Base-by-base conservation (phyloP, 2,329 filamentous ascomycete species). In the Mollisiaceae sp. region DNA sequence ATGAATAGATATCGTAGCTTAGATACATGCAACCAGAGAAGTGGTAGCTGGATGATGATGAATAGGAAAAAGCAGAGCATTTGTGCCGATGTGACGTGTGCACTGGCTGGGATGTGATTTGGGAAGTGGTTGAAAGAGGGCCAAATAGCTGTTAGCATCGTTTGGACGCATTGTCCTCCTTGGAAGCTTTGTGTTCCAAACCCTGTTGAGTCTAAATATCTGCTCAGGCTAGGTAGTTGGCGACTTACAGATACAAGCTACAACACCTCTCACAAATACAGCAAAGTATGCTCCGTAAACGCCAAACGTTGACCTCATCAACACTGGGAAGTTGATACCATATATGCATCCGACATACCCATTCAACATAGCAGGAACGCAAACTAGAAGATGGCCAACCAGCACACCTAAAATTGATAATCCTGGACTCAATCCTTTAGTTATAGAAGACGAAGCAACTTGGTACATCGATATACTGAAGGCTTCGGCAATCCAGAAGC, bases 381-480 rank as follows among this genome's bases (percentile, higher is more conserved):
- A 83, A 22, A 87, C 85, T 67, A 86, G 86, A 15, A 85, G 78
- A 36, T 84, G 82, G 47, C 89, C 88, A 18, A 89, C 83, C 55
- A 86, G 79, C 56, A 85, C 86, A 36, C 71, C 71, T 20, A 60
- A 52, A 22, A 73, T 69, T 14, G 71, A 67, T 12, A 71, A 27
- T 2, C 70, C 71, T 14, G 71, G 70, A 57, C 69, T 72, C 43
- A 75, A 61, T 18, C 73, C 73, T 41, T 73, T 69, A 1, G 70
- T 70, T 39, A 75, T 68, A 3, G 68, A 69, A 20, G 67, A 70
- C 2, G 67, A 70, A 4, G 72, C 71, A 11, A 73, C 72, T 65
- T 75, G 69, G 50, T 73, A 69, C 66, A 72, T 72, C 3, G 67
- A 68, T n/a, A 72, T 72, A 58, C 66, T 70, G 59, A 74, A 73